phyloP scores from a whole-genome alignment of 2,329 filamentous ascomycete genomes.

The Fusarium sp. region DNA sequence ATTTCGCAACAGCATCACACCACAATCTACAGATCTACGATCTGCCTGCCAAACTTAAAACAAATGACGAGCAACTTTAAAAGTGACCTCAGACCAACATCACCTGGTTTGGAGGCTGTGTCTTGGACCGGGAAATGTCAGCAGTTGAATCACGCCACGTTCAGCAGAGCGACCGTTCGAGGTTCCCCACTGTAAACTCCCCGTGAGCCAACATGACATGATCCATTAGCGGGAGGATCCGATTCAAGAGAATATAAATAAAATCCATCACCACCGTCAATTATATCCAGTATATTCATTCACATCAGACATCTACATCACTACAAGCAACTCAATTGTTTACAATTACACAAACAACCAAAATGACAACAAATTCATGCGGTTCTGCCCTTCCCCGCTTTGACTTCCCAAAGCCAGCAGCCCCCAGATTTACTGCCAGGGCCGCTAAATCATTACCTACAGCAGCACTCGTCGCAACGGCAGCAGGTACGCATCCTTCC shows the following conservation, averaged over 20 bases:
- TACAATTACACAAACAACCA: background rate
- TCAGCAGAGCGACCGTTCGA: conserved; percentile 3
- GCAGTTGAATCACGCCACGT: conserved; percentile 3
- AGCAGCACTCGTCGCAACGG: conserved; percentile 5
- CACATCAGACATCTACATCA: background rate
- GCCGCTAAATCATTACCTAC: background rate
- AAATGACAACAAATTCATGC: conserved; percentile 14
- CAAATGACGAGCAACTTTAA: background rate
- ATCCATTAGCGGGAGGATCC: background rate
- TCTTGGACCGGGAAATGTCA: background rate
- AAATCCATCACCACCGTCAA: too few relatives aligned
- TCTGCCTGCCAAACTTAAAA: background rate
- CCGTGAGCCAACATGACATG: background rate
- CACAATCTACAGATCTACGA: background rate
- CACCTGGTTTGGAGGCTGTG: background rate
- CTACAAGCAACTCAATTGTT: background rate
- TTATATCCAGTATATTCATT: background rate
- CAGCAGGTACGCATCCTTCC: background rate
- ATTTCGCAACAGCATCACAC: background rate
- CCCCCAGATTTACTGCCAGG: background rate
- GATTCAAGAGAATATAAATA: background rate
- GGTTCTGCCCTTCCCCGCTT: background rate
- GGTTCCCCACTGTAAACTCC: background rate
- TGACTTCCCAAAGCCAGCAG: background rate
- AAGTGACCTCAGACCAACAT: background rate